Evolutionary conservation across 257 asterid genomes (phyloP).

Genomic region (Knoxia roxburghii): DNA sequence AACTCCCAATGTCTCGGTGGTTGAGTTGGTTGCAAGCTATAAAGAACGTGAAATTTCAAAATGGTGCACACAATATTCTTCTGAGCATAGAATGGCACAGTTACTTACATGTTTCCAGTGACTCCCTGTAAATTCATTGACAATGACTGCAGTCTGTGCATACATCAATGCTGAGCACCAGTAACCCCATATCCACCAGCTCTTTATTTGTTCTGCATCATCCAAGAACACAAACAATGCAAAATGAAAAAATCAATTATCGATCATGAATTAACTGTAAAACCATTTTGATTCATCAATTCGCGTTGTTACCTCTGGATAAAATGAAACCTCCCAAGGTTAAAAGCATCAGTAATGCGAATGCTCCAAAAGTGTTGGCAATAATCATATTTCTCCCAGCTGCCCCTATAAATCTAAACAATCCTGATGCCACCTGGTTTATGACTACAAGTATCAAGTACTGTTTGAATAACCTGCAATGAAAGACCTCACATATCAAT

Average conservation of each 20-base stretch:
- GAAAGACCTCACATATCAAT: not conserved
- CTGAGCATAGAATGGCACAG: too few relatives aligned
- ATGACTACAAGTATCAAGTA: slow-evolving; percentile 38
- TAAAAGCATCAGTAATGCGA: slow-evolving; percentile 39
- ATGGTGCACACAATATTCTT: not conserved
- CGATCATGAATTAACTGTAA: not conserved
- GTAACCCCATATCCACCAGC: slow-evolving; percentile 83
- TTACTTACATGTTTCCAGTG: slow-evolving; percentile 55
- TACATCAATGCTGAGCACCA: slow-evolving; percentile 68
- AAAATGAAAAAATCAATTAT: not conserved
- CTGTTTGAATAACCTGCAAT: slow-evolving; percentile 57
- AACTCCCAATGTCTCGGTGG: slow-evolving; percentile 26
- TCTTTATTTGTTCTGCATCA: slow-evolving; percentile 44
- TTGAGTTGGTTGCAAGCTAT: slow-evolving; percentile 19
- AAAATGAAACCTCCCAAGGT: slow-evolving; percentile 66
- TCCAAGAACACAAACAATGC: not conserved
- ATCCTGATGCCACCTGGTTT: slow-evolving; percentile 43
- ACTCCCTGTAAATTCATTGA: slow-evolving; percentile 55
- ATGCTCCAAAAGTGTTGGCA: slow-evolving; percentile 66
- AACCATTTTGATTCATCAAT: slow-evolving; percentile 3
- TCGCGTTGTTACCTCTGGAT: slow-evolving; percentile 43
- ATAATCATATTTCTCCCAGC: slow-evolving; percentile 56
- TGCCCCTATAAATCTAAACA: slow-evolving; percentile 56
- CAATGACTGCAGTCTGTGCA: slow-evolving; percentile 53
- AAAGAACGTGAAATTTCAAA: not conserved